These are phyloP conservation scores for Trichoderma sp. DNA, from an alignment of 2,329 filamentous ascomycete species.

Conservation along the genomic window DNA sequence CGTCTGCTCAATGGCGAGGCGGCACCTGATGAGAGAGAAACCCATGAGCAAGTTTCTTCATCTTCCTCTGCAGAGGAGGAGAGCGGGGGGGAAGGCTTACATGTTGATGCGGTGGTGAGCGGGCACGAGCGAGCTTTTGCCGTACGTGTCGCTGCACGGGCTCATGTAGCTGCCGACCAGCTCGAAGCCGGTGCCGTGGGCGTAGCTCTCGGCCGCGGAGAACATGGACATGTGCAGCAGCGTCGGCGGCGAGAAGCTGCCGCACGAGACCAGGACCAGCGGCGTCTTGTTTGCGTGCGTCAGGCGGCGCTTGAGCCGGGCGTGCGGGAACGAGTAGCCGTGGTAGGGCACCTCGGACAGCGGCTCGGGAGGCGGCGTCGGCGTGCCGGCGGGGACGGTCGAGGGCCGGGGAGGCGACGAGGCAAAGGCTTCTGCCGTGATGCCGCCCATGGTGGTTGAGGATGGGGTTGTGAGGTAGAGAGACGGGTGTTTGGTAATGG, in stretches of 20 bases:
- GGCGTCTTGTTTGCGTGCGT: conserved; percentile 59
- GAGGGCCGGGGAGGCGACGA: conserved; percentile 17
- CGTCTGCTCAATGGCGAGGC: conserved; percentile 71
- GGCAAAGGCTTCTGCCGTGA: conserved; percentile 14
- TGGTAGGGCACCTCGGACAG: conserved; percentile 19
- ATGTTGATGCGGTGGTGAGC: conserved; percentile 56
- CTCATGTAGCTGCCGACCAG: conserved; percentile 73
- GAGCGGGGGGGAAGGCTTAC: conserved; percentile 38
- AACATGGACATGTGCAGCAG: conserved; percentile 81
- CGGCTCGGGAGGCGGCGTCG: conserved; percentile 27
- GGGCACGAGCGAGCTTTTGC: conserved; percentile 47
- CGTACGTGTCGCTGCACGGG: conserved; percentile 42
- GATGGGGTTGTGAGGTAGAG: neutral
- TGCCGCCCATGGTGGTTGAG: conserved; percentile 1
- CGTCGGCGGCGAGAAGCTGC: conserved; percentile 71
- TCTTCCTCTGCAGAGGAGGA: too few relatives aligned
- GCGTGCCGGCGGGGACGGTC: conserved; percentile 8
- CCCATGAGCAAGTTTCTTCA: neutral
- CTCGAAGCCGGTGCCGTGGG: conserved; percentile 70
- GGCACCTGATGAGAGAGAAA: conserved; percentile 49
- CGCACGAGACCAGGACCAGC: conserved; percentile 68
- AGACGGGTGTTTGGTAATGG: neutral
- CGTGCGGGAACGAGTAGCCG: conserved; percentile 59
- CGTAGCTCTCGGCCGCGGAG: conserved; percentile 77
- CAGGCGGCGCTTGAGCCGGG: conserved; percentile 58